Conservation (phyloP, 192 early-diverging fungal genomes). For the Podila epicladia region DNA sequence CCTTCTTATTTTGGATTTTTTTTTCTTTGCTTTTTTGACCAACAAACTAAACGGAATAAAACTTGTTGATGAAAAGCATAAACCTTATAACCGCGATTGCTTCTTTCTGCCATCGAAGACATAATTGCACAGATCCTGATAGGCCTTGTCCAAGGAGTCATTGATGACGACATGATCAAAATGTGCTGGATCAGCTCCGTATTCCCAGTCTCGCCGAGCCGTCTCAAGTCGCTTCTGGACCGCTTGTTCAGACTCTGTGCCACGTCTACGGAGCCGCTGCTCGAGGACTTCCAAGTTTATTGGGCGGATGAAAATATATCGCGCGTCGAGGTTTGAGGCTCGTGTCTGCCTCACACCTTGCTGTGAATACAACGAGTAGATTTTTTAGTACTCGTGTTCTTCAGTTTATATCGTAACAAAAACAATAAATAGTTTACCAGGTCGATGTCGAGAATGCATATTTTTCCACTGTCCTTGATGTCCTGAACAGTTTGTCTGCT, state of each 20-base stretch:
- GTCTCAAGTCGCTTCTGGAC: constrained; percentile 75
- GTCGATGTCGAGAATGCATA: constrained; percentile 92
- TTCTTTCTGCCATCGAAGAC: constrained; percentile 54
- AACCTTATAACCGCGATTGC: background rate
- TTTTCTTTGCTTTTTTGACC: constrained; percentile 1
- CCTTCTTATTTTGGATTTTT: no score
- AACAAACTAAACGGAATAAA: constrained; percentile 15
- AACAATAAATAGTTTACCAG: constrained; percentile 31
- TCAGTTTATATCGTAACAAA: background rate
- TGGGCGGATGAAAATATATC: constrained; percentile 88
- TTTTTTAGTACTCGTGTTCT: background rate
- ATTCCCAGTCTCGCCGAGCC: constrained; percentile 80
- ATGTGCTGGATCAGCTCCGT: constrained; percentile 60
- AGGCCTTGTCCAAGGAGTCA: constrained; percentile 78
- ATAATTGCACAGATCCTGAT: constrained; percentile 64
- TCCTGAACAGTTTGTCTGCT: constrained; percentile 77
- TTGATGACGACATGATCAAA: constrained; percentile 84
- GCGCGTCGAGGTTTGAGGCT: constrained; percentile 67
- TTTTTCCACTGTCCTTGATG: constrained; percentile 73
- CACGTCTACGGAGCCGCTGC: constrained; percentile 76
- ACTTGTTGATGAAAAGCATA: constrained; percentile 5
- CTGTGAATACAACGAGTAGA: background rate
- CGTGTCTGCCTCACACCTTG: constrained; percentile 83
- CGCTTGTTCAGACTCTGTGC: constrained; percentile 86
- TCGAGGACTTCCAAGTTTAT: constrained; percentile 81